A percentile compares a stretch with the other conserved stretches of the same genome.
These are phyloP conservation scores for Fusarium abutilonis DNA, from an alignment of 2,329 filamentous ascomycete species.

Conservation along the genomic window DNA sequence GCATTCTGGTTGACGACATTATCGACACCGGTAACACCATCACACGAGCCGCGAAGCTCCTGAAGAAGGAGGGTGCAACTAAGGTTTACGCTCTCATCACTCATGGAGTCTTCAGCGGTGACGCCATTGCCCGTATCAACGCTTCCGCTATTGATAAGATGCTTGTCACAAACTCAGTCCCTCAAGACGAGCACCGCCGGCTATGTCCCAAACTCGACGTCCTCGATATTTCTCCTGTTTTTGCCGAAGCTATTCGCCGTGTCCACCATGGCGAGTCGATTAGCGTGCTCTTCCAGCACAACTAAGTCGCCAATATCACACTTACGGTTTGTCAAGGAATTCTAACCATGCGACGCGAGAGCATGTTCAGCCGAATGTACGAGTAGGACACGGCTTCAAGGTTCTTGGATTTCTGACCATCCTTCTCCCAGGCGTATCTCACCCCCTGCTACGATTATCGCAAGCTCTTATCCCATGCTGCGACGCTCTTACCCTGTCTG, in stretches of 20 bases:
- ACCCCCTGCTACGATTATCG: constrained; percentile 18
- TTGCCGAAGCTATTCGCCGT: constrained; percentile 93
- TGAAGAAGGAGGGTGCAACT: constrained; percentile 94
- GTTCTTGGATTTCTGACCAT: constrained; percentile 17
- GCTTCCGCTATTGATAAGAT: constrained; percentile 93
- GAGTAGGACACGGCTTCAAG: constrained; percentile 15
- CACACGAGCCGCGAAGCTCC: constrained; percentile 92
- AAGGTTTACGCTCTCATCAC: constrained; percentile 92
- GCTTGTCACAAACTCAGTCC: constrained; percentile 93
- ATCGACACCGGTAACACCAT: constrained; percentile 98
- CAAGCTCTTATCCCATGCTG: constrained; percentile 21
- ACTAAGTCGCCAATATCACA: constrained; percentile 25
- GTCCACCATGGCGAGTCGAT: constrained; percentile 99
- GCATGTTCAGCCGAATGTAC: constrained; percentile 13
- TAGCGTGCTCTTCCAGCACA: constrained; percentile 80
- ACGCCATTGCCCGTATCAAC: constrained; percentile 94
- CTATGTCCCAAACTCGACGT: constrained; percentile 90
- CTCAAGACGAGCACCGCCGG: constrained; percentile 82
- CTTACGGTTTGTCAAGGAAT: constrained; percentile 26
- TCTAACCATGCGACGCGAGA: constrained; percentile 19
- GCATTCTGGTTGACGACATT: constrained; percentile 93
- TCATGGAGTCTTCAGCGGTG: constrained; percentile 93
- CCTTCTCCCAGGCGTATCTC: constrained; percentile 7
- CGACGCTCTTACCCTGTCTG: constrained; percentile 30
- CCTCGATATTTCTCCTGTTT: constrained; percentile 87